Percentiles rank a stretch among this genome's conserved stretches.
phyloP scores from a whole-genome alignment of 208 protist species.

The Trypanosoma cruzi region DNA sequence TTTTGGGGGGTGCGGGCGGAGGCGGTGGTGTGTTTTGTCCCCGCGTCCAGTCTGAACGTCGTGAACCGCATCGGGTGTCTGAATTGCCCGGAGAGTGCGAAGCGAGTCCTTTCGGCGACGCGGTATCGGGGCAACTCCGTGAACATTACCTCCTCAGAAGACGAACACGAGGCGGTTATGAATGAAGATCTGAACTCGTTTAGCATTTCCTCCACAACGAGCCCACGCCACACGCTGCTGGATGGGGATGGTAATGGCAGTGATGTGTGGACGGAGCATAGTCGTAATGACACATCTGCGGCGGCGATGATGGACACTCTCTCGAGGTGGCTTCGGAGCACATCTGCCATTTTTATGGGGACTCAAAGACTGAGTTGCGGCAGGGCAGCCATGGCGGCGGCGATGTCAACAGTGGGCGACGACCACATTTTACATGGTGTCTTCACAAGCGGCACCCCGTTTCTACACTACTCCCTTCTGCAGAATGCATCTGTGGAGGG shows the following conservation, averaged over 20 bases:
- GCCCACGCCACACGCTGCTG: not conserved
- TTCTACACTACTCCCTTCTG: not conserved
- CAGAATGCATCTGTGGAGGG: not conserved
- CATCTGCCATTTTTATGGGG: not conserved
- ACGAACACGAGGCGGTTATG: not conserved
- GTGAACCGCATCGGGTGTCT: constrained; percentile 25
- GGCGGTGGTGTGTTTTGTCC: constrained; percentile 16
- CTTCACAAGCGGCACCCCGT: not conserved
- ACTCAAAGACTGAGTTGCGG: not conserved
- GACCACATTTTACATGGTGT: not conserved
- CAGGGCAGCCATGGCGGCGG: no score
- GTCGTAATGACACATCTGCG: not conserved
- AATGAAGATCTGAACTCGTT: not conserved
- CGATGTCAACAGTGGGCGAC: not conserved
- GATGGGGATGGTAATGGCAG: not conserved
- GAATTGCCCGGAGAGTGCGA: not conserved
- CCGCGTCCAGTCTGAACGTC: not conserved
- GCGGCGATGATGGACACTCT: not conserved
- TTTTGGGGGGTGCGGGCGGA: constrained; percentile 27
- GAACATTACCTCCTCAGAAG: not conserved
- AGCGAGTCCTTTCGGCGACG: not conserved
- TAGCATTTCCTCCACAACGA: not conserved
- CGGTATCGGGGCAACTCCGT: not conserved
- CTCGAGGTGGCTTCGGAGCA: not conserved
- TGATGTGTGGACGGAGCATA: not conserved